Percentiles rank a stretch among this genome's conserved stretches.
phyloP scores from a whole-genome alignment of 2,329 filamentous ascomycete genomes.

The Paecilomyces dactylethromorphus region DNA sequence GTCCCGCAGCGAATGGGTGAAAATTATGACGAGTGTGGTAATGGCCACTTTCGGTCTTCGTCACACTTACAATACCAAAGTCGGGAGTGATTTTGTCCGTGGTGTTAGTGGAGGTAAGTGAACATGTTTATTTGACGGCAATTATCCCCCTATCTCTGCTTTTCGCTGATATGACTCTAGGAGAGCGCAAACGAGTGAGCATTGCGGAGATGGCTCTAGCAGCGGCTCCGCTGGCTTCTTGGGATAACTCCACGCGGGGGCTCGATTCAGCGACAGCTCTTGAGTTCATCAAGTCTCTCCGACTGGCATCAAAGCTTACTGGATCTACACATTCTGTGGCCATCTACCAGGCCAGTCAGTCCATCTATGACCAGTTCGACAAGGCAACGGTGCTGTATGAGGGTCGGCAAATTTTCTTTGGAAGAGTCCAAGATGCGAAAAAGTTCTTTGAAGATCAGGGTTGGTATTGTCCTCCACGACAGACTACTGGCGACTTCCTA shows the following conservation, averaged over 20 bases:
- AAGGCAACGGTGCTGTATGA: constrained; percentile 61
- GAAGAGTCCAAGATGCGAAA: constrained; percentile 52
- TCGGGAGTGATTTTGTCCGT: constrained; percentile 44
- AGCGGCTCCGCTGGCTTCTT: background rate
- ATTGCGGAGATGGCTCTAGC: constrained; percentile 38
- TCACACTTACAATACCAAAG: constrained; percentile 44
- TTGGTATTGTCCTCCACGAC: constrained; percentile 55
- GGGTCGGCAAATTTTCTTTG: too few species aligned
- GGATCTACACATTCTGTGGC: constrained; percentile 48
- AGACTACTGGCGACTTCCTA: constrained; percentile 60
- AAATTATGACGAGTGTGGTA: constrained; percentile 20
- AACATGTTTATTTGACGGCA: too few species aligned
- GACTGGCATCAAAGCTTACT: constrained; percentile 43
- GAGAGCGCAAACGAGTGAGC: constrained; percentile 48
- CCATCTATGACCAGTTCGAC: constrained; percentile 55
- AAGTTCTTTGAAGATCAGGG: constrained; percentile 59
- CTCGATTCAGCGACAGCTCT: constrained; percentile 51
- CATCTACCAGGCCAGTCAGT: constrained; percentile 48
- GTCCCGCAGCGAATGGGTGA: too few species aligned
- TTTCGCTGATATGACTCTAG: too few species aligned
- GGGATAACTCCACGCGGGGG: constrained; percentile 48
- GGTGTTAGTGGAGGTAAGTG: constrained; percentile 50
- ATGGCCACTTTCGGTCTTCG: constrained; percentile 43
- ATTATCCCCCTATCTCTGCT: too few species aligned
- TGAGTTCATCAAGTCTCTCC: constrained; percentile 49